Evolutionary conservation across 257 asterid species (phyloP).

Genomic region (Primulina tabacum): DNA sequence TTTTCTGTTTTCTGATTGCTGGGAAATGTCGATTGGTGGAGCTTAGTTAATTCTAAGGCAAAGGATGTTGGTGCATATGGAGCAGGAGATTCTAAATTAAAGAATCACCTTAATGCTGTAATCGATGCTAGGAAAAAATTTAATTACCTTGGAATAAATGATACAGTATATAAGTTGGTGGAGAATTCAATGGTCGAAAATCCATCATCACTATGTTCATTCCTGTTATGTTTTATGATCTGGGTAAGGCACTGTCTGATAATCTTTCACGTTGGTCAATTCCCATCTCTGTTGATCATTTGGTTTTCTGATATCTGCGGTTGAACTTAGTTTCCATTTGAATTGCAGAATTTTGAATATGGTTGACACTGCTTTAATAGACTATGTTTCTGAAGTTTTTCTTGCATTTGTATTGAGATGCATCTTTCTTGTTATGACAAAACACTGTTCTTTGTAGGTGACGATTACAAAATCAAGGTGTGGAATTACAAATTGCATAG

Average conservation of each 20-base stretch:
- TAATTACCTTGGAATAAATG: neutral
- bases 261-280: neutral
- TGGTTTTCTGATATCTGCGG: neutral
- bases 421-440: neutral
- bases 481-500: constrained; percentile 97
- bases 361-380: neutral
- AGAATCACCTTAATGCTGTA: neutral
- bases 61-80: constrained; percentile 1
- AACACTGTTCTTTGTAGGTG: constrained; percentile 56
- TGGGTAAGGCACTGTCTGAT: neutral
- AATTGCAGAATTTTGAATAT: constrained; percentile 5
- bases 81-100: neutral
- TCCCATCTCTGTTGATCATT: neutral
- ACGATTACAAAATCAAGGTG: constrained; percentile 95
- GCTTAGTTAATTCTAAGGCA: constrained; percentile 7
- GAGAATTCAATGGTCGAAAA: neutral
- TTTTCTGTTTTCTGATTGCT: neutral
- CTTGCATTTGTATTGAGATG: neutral
- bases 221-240: neutral
- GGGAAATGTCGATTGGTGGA: neutral
- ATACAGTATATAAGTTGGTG: neutral
- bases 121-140: neutral
- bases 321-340: constrained; percentile 8
- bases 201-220: neutral
- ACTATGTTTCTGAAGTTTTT: neutral